These are phyloP conservation scores for Oryza punctata DNA, from an alignment of 176 grass and related monocot species.

Conservation along the genomic window DNA sequence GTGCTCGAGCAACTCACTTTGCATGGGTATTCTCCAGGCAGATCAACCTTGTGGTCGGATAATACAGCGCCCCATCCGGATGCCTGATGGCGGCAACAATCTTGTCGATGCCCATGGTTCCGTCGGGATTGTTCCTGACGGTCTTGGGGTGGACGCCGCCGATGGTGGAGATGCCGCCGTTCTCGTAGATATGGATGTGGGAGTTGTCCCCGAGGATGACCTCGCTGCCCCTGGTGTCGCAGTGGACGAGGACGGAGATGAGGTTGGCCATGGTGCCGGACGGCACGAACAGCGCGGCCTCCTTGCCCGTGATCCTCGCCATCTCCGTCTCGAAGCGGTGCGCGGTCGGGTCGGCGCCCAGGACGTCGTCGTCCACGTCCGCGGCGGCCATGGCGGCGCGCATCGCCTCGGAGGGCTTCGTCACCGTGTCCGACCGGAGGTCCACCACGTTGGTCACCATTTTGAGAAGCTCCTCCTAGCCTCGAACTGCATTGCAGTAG, in stretches of 20 bases:
- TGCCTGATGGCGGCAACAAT: slow-evolving; percentile 70
- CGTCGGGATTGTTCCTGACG: slow-evolving; percentile 70
- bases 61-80: slow-evolving; percentile 48
- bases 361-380: slow-evolving; percentile 88
- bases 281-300: slow-evolving; percentile 84
- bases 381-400: slow-evolving; percentile 84
- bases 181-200: slow-evolving; percentile 94
- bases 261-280: slow-evolving; percentile 99
- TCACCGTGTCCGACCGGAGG: slow-evolving; percentile 92
- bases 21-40: slow-evolving; percentile 97
- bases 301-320: slow-evolving; percentile 76
- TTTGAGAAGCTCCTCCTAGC: neutral
- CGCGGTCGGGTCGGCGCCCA: slow-evolving; percentile 80
- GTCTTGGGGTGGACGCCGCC: slow-evolving; percentile 83
- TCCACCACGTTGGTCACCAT: slow-evolving; percentile 79
- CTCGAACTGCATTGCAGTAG: neutral
- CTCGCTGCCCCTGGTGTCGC: slow-evolving; percentile 80
- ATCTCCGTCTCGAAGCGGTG: slow-evolving; percentile 64
- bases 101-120: slow-evolving; percentile 77
- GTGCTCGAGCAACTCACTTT: slow-evolving; percentile 56
- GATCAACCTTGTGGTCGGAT: slow-evolving; percentile 82
- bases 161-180: slow-evolving; percentile 86
- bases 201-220: slow-evolving; percentile 84
- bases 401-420: slow-evolving; percentile 83
- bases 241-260: slow-evolving; percentile 81